These are phyloP conservation scores for Neurospora sp. DNA, from an alignment of 495 filamentous ascomycete genomes.

Conservation along the genomic window DNA sequence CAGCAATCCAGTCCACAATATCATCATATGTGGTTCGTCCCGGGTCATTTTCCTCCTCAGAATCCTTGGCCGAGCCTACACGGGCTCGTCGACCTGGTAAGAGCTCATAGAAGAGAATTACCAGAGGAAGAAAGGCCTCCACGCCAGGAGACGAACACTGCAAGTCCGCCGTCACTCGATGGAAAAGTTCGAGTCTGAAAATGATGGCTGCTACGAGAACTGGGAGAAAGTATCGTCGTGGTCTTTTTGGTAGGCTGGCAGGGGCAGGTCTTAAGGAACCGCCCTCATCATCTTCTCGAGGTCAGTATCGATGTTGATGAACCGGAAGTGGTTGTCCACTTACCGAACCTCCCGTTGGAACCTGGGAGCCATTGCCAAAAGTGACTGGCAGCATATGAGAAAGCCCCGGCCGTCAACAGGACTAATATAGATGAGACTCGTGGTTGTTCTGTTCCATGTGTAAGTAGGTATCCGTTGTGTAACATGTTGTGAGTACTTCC, in stretches of 20 bases:
- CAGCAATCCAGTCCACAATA: conserved; percentile 24
- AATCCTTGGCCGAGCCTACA: not conserved
- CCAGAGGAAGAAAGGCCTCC: conserved; percentile 32
- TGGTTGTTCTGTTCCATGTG: conserved; percentile 27
- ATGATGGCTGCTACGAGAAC: conserved; percentile 30
- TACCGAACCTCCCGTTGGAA: conserved; percentile 35
- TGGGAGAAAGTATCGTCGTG: conserved; percentile 31
- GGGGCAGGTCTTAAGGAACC: conserved; percentile 18
- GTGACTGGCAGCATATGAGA: conserved; percentile 29
- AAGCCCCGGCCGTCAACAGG: conserved; percentile 23
- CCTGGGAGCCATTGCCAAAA: conserved; percentile 36
- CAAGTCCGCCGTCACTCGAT: conserved; percentile 25
- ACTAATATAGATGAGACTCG: conserved; percentile 30
- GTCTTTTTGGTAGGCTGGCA: conserved; percentile 29
- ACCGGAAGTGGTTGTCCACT: not conserved
- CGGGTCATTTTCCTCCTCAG: conserved; percentile 27
- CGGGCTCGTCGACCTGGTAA: conserved; percentile 21
- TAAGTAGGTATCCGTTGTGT: conserved; percentile 1
- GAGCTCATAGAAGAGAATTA: conserved; percentile 31
- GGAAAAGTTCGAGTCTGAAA: conserved; percentile 31
- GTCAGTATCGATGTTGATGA: not conserved
- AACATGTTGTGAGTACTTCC: not conserved
- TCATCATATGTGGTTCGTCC: conserved; percentile 28
- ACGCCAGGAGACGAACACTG: conserved; percentile 31
- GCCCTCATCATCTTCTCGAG: conserved; percentile 27